Base-by-base conservation (phyloP, 176 grass and related monocot genomes). In the Tillandsia fasciculata region DNA sequence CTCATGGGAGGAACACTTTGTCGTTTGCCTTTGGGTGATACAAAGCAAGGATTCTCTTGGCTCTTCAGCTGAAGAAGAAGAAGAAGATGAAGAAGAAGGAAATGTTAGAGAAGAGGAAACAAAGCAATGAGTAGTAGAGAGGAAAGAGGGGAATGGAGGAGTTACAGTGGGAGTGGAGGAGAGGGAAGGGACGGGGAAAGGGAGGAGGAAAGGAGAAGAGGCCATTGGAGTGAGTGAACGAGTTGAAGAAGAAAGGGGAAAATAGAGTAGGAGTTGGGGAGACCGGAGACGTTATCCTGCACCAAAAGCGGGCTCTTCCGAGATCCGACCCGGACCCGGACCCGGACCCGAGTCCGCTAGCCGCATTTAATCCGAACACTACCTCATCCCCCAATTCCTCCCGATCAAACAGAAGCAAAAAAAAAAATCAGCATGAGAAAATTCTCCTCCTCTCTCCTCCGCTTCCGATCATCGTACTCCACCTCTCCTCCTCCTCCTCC, bases 21-120 rank as follows among this genome's bases (percentile, higher is more conserved):
- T 63, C 53, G 67, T 47, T 63, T n/a, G 54, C 15, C 12, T 7
- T 17, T 59, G 12, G 54, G 12, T 17, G 54, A 20, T 17, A 9
- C 15, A 58, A 58, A 58, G 54, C 54, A 72, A 72, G 70, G 53
- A 70, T 51, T 26, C n/a, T 64, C 71, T 28, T 65, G 52, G 54
- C 28, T 70, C 22, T 79, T 79, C 11, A 53, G 56, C 76, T 79
- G 68, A n/a, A 71, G 70, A 14, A 61, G 20, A 63, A 12, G 9
- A 17, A 17, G 68, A n/a, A 71, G 70, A 14, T 50, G 20, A 63
- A 12, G 9, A 17, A 17, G 15, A 20, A 17, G 15, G 26, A n/a
- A 63, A 54, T 27, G 17, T 63, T 20, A 70, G 66, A 71, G 22
- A 57, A 24, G 23, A 49, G 49, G 26, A 78, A 23, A 9, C 2